These are phyloP conservation scores for Candida schatavii DNA, from an alignment of 805 yeast genomes.

Conservation along the genomic window DNA sequence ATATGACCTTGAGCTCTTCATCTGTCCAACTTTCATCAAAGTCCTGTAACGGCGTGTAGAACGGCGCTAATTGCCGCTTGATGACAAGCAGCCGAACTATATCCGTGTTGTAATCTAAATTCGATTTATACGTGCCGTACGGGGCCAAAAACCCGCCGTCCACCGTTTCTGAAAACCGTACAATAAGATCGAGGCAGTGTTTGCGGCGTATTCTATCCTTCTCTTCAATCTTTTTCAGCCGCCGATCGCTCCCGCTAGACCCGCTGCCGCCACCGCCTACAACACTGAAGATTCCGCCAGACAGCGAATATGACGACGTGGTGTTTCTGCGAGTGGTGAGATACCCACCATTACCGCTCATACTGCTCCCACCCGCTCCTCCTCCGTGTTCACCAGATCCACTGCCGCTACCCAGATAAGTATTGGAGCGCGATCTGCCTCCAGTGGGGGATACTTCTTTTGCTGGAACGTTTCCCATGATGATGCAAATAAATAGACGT, in stretches of 20 bases:
- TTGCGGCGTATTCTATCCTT: constrained; percentile 50
- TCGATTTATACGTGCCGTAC: constrained; percentile 79
- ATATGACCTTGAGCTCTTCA: constrained; percentile 51
- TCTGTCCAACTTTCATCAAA: constrained; percentile 71
- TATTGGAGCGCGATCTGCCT: constrained; percentile 22
- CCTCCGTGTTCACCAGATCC: too few species aligned
- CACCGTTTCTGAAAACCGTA: constrained; percentile 64
- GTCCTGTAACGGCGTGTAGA: constrained; percentile 85
- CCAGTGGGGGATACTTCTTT: constrained; percentile 24
- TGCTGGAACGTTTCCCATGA: constrained; percentile 45
- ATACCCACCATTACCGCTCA: neutral
- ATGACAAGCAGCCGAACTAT: constrained; percentile 71
- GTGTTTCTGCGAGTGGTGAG: constrained; percentile 18
- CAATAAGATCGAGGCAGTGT: constrained; percentile 57
- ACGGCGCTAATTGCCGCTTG: constrained; percentile 78
- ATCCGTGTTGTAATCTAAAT: constrained; percentile 68
- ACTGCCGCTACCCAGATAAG: constrained; percentile 6
- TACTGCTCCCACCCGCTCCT: too few species aligned
- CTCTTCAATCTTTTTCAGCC: constrained; percentile 43
- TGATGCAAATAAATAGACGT: too few species aligned
- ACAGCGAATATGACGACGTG: constrained; percentile 13
- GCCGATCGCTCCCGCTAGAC: neutral
- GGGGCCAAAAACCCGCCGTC: constrained; percentile 96
- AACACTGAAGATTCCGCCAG: constrained; percentile 4
- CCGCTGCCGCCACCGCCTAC: constrained; percentile 18